Conservation (phyloP, 2,329 filamentous ascomycete species). For the Tolypocladium paradoxum region DNA sequence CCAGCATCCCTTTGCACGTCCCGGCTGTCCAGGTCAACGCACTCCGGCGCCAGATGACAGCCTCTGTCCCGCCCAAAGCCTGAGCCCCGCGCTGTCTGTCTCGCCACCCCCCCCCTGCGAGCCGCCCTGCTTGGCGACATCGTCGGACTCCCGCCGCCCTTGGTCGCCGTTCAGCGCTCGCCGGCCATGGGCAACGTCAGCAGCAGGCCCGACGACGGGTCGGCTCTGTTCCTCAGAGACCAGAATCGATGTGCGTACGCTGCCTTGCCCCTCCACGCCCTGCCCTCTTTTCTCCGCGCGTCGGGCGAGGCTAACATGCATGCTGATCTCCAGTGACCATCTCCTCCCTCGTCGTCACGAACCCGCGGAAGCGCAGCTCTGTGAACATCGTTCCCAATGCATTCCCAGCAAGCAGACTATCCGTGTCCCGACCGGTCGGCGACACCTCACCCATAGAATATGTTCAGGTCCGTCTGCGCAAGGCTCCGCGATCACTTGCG, state of each 20-base stretch:
- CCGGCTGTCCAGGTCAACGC: not conserved
- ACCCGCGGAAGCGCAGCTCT: conserved; percentile 65
- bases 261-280: conserved; percentile 10
- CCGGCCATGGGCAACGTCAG: conserved; percentile 81
- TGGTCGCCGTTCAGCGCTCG: conserved; percentile 1
- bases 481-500: not conserved
- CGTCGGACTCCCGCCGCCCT: not conserved
- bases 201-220: conserved; percentile 78
- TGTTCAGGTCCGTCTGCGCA: conserved; percentile 58
- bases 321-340: conserved; percentile 59
- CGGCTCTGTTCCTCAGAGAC: conserved; percentile 74
- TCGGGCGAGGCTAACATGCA: conserved; percentile 7
- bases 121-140: conserved; percentile 1
- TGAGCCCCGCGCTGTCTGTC: conserved; percentile 14
- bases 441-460: conserved; percentile 78
- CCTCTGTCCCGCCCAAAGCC: conserved; percentile 10
- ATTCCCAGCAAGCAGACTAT: conserved; percentile 73
- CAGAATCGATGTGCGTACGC: conserved; percentile 70
- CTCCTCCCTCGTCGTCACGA: conserved; percentile 71
- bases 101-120: not conserved
- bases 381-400: conserved; percentile 74
- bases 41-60: conserved; percentile 11
- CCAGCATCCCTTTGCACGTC: conserved; percentile 4
- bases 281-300: not conserved
- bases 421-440: conserved; percentile 57